phyloP scores from a whole-genome alignment of 192 early-diverging fungal genomes.

The Gaertneriomyces sp. region DNA sequence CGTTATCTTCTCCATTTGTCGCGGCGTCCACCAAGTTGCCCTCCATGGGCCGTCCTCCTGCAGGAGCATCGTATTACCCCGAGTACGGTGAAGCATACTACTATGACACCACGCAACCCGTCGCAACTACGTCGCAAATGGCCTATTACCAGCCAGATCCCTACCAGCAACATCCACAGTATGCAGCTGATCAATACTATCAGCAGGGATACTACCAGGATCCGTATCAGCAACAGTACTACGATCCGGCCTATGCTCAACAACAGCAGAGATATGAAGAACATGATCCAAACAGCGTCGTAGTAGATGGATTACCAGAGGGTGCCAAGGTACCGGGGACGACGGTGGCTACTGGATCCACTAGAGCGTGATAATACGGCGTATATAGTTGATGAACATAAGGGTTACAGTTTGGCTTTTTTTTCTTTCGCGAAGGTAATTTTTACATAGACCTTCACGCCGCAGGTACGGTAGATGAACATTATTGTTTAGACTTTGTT shows the following conservation, averaged over 20 bases:
- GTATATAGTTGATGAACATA: too few relatives aligned
- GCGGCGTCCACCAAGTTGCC: background rate
- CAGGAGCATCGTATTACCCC: constrained; percentile 2
- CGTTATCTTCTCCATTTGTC: background rate
- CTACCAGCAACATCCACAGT: background rate
- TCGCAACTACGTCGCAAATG: background rate
- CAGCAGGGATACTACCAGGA: background rate
- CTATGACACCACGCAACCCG: background rate
- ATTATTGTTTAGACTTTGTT: too few relatives aligned
- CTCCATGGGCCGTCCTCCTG: background rate
- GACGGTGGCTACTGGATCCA: background rate
- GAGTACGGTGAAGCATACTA: background rate
- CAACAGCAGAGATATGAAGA: constrained; percentile 1
- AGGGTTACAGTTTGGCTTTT: too few relatives aligned
- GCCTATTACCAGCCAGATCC: background rate
- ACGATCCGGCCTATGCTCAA: background rate
- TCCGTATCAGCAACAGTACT: background rate
- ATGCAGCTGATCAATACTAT: background rate
- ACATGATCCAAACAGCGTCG: constrained; percentile 4
- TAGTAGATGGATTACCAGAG: background rate
- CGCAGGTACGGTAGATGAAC: too few relatives aligned
- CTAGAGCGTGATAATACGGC: background rate
- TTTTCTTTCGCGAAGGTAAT: too few relatives aligned
- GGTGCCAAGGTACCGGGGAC: constrained; percentile 2
- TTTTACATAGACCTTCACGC: too few relatives aligned